These are phyloP conservation scores for Coemansia sp. DNA, from an alignment of 192 early-diverging fungal genomes.

Conservation along the genomic window DNA sequence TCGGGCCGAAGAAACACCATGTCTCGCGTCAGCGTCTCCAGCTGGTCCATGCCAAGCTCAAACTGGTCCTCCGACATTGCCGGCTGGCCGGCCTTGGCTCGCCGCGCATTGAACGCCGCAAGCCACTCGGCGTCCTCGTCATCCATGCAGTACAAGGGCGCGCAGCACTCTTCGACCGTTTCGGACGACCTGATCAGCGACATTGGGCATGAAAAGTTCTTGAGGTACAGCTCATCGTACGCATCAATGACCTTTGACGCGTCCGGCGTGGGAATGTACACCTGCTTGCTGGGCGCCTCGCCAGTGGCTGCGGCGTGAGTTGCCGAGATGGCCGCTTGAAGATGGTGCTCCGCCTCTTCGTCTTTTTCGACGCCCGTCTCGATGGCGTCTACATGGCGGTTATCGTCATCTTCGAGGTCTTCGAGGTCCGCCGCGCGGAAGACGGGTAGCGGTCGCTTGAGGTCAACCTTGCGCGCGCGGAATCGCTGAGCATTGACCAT, in stretches of 20 bases:
- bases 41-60: constrained; percentile 77
- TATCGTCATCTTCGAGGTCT: constrained; percentile 81
- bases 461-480: constrained; percentile 87
- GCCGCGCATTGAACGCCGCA: constrained; percentile 21
- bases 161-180: constrained; percentile 85
- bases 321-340: constrained; percentile 89
- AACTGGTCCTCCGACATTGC: constrained; percentile 71
- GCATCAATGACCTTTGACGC: constrained; percentile 72
- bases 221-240: constrained; percentile 72
- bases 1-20: constrained; percentile 50
- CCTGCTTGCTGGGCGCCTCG: constrained; percentile 57
- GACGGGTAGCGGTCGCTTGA: constrained; percentile 81
- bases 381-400: constrained; percentile 56
- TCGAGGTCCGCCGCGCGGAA: constrained; percentile 79
- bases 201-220: constrained; percentile 71
- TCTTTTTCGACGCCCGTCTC: constrained; percentile 98
- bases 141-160: constrained; percentile 88
- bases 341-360: constrained; percentile 93
- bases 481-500: constrained; percentile 64
- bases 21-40: constrained; percentile 75
- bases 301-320: constrained; percentile 68
- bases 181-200: constrained; percentile 86
- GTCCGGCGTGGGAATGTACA: constrained; percentile 93
- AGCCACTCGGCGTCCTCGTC: constrained; percentile 84
- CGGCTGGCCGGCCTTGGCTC: not conserved